Base-by-base conservation (phyloP, 192 early-diverging fungal genomes). In the Coemansia sp. region DNA sequence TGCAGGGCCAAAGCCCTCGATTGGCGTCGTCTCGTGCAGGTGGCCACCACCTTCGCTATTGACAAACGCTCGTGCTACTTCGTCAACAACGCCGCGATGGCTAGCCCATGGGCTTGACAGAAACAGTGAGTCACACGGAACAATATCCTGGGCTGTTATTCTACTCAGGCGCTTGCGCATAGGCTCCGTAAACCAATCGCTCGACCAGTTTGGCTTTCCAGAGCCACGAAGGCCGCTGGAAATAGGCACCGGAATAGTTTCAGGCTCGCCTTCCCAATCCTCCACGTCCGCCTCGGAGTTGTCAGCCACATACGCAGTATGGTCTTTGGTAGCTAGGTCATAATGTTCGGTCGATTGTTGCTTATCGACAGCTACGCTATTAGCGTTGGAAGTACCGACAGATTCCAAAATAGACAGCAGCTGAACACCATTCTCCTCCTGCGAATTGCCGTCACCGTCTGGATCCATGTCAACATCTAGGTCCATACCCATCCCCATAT, bases 41-140 rank as follows among this genome's bases (percentile, higher is more conserved):
- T 81, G 78, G 0, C 78, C 78, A 23, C 78, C 78, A 7, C 78
- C 78, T 49, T 81, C 78, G 73, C 78, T 81, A 48, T 81, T 71
- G 2, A 81, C 78, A 75, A 75, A 81, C 32, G 78, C 78, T 11
- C 73, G 55, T 7, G 78, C 78, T 17, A 81, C 43, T n/a, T 81
- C 78, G 48, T 81, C 78, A 15, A 81, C 66, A 4, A 74, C 60
- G 14, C 62, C 46, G 13, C 70, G 73, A 7, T 66, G 62, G 15
- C 55, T 62, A 13, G 62, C 58, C 48, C 46, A 53, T 11, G 78
- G 66, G 25, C 57, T 52, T 10, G 45, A 40, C 48, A 82, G 33
- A 56, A 76, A 82, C 36, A 82, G 62, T 11, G 79, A 82, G 62
- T 82, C 79, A 48, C 56, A 76, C 5, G 79, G 79, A 17, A 65